Evolutionary conservation across 2,329 filamentous ascomycete species (phyloP).

Genomic region (Amauroascus verrucosus): DNA sequence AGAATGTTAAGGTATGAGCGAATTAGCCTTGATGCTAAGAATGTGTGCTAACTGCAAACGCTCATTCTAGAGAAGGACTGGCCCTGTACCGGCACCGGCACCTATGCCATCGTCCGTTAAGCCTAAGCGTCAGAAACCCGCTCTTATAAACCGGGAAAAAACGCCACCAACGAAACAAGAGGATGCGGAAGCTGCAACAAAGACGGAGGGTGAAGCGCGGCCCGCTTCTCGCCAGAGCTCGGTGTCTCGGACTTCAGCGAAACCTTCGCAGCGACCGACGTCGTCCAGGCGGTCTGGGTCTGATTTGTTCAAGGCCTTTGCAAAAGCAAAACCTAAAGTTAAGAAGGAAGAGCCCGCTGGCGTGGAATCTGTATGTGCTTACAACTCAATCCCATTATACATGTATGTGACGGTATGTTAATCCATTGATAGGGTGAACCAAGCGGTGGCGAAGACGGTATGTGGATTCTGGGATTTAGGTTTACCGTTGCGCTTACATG

Average conservation of each 20-base stretch:
- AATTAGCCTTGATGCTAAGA: neutral
- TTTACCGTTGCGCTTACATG: neutral
- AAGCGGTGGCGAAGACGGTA: conserved; percentile 42
- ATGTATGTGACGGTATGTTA: conserved; percentile 11
- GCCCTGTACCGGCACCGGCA: neutral
- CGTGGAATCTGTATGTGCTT: conserved; percentile 28
- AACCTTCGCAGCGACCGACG: conserved; percentile 30
- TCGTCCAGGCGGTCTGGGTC: conserved; percentile 51
- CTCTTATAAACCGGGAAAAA: conserved; percentile 5
- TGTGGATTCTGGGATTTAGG: conserved; percentile 11
- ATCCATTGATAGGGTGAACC: conserved; percentile 24
- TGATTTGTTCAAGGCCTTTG: conserved; percentile 68
- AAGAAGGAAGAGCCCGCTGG: conserved; percentile 35
- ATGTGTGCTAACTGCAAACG: neutral
- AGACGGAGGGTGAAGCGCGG: conserved; percentile 1
- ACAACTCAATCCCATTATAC: conserved; percentile 18
- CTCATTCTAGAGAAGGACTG: conserved; percentile 11
- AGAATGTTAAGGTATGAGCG: conserved; percentile 47
- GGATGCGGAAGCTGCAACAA: conserved; percentile 1
- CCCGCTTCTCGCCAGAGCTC: conserved; percentile 18
- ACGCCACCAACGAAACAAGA: neutral
- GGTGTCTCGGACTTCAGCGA: conserved; percentile 26
- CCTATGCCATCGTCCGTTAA: neutral
- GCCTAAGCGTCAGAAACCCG: neutral
- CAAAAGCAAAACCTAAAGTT: conserved; percentile 54